Conservation (phyloP, 176 grass and related monocot species). For the Chloris gayana region DNA sequence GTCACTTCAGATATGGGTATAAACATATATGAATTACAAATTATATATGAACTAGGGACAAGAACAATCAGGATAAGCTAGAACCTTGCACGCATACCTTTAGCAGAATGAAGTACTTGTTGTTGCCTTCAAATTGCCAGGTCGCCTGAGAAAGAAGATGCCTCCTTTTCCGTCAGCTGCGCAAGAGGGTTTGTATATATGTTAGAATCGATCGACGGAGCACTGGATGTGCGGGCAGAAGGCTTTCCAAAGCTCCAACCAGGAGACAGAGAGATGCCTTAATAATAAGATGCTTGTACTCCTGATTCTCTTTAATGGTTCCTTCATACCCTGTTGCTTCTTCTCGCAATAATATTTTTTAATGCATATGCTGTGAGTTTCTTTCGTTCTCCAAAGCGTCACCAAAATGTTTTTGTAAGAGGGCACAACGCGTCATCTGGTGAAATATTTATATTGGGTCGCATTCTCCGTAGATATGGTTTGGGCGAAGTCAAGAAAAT, state of each 20-base stretch:
- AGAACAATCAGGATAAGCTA: constrained; percentile 23
- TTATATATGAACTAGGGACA: background rate
- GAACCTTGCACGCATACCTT: constrained; percentile 40
- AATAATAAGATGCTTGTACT: constrained; percentile 39
- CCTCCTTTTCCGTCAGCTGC: background rate
- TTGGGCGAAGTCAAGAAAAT: background rate
- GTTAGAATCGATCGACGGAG: background rate
- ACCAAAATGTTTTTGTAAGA: background rate
- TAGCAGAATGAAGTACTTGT: background rate
- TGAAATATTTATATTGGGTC: background rate
- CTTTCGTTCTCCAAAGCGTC: background rate
- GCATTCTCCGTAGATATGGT: background rate
- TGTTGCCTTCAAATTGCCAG: constrained; percentile 18
- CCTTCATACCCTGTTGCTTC: background rate
- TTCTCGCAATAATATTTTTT: background rate
- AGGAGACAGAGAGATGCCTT: constrained; percentile 33
- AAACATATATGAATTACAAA: background rate
- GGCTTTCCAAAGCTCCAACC: constrained; percentile 34
- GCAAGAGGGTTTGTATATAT: constrained; percentile 5
- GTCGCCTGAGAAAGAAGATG: background rate
- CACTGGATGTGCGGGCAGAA: background rate
- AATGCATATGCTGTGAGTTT: background rate
- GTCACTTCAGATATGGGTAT: background rate
- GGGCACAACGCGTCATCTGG: background rate
- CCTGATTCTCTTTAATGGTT: constrained; percentile 32